These are phyloP conservation scores for Wallemia hederae DNA, from an alignment of 1,284 basidiomycete genomes.

Conservation along the genomic window DNA sequence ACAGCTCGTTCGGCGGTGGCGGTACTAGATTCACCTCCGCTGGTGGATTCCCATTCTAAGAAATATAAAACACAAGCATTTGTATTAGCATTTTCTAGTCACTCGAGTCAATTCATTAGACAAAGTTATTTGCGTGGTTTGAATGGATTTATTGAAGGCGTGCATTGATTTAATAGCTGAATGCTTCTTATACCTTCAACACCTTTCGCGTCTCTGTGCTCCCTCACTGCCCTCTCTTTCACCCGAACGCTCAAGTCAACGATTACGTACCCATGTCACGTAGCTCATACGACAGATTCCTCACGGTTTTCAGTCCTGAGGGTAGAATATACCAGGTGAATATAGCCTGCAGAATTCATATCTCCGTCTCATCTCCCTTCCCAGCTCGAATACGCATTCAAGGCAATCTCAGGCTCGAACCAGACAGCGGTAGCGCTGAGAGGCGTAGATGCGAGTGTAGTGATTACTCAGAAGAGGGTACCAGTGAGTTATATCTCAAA, in stretches of 20 bases:
- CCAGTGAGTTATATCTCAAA: slow-evolving; percentile 28
- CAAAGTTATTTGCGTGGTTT: no score
- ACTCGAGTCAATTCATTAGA: neutral
- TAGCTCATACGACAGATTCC: slow-evolving; percentile 15
- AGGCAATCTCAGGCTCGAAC: slow-evolving; percentile 86
- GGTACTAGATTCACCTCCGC: neutral
- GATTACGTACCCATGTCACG: slow-evolving; percentile 7
- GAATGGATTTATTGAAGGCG: no score
- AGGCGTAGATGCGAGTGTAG: slow-evolving; percentile 77
- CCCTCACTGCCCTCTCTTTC: no score
- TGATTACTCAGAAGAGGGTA: slow-evolving; percentile 95
- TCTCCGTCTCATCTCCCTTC: slow-evolving; percentile 20
- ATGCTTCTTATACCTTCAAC: no score
- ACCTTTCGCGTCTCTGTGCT: no score
- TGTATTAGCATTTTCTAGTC: neutral
- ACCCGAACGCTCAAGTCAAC: no score
- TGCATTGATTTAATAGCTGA: no score
- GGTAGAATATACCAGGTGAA: slow-evolving; percentile 10
- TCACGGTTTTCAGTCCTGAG: slow-evolving; percentile 22
- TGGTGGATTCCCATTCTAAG: no score
- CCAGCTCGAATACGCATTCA: slow-evolving; percentile 99
- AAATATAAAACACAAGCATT: no score
- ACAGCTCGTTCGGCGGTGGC: neutral
- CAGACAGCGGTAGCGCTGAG: slow-evolving; percentile 78
- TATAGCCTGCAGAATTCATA: slow-evolving; percentile 6